These are phyloP conservation scores for Colletotrichum ledebouriae DNA, from an alignment of 2,329 filamentous ascomycete species.

Conservation along the genomic window DNA sequence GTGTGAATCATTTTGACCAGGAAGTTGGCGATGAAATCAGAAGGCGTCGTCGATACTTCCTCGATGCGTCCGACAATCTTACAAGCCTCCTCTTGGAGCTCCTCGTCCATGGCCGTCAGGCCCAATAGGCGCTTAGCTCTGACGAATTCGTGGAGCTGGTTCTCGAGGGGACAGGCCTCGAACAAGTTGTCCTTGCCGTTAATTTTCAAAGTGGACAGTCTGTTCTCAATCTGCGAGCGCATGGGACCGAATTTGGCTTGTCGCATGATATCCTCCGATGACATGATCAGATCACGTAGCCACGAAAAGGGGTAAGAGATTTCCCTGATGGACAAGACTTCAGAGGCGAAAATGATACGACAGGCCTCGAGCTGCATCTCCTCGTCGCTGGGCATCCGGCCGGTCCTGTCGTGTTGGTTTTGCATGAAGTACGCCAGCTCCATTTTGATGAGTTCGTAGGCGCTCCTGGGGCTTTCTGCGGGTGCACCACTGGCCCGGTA, in stretches of 20 bases:
- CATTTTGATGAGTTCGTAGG: conserved; percentile 72
- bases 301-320: conserved; percentile 60
- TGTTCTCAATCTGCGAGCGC: conserved; percentile 60
- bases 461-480: conserved; percentile 64
- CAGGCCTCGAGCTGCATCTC: conserved; percentile 71
- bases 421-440: conserved; percentile 67
- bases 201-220: conserved; percentile 64
- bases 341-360: conserved; percentile 68
- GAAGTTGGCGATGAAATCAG: conserved; percentile 67
- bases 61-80: conserved; percentile 70
- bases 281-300: conserved; percentile 72
- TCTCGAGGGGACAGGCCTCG: conserved; percentile 68
- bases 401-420: conserved; percentile 58
- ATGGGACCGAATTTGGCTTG: conserved; percentile 64
- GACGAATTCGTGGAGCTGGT: conserved; percentile 67
- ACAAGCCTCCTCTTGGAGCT: conserved; percentile 72
- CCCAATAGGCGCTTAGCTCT: conserved; percentile 65
- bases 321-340: conserved; percentile 59
- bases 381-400: conserved; percentile 60
- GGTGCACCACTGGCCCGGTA: conserved; percentile 62
- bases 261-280: conserved; percentile 56
- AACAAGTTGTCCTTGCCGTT: conserved; percentile 71
- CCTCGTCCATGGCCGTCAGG: conserved; percentile 70
- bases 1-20: conserved; percentile 65
- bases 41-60: conserved; percentile 62